These are phyloP conservation scores for Colletotrichum musae DNA, from an alignment of 2,329 filamentous ascomycete genomes.

Conservation along the genomic window DNA sequence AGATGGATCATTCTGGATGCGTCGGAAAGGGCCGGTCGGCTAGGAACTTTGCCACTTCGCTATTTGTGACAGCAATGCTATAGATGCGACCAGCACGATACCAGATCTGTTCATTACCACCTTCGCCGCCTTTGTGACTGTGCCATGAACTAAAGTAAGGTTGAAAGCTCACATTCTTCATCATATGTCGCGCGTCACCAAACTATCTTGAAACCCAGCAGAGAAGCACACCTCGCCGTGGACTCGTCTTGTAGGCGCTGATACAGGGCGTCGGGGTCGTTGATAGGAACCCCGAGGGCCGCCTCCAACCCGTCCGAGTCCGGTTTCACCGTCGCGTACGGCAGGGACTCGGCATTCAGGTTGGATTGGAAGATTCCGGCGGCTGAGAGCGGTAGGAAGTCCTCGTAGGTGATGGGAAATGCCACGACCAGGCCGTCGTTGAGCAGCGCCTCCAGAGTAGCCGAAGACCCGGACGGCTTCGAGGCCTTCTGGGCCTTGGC, in stretches of 20 bases:
- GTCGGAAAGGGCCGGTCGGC: too few relatives aligned
- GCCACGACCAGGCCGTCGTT: slow-evolving; percentile 49
- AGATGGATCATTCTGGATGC: too few relatives aligned
- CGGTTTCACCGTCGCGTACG: neutral
- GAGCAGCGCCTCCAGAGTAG: slow-evolving; percentile 50
- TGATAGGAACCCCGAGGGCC: neutral
- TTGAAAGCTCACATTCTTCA: too few relatives aligned
- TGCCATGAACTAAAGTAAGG: too few relatives aligned
- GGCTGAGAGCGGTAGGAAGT: slow-evolving; percentile 66
- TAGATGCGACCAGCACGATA: too few relatives aligned
- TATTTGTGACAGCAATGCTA: too few relatives aligned
- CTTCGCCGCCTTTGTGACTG: too few relatives aligned
- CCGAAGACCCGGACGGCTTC: neutral
- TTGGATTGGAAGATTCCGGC: slow-evolving; percentile 66
- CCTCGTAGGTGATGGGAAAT: slow-evolving; percentile 65
- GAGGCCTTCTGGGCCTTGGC: neutral
- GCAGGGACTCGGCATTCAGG: slow-evolving; percentile 40
- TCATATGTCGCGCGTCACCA: too few relatives aligned
- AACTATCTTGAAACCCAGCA: neutral
- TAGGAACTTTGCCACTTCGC: too few relatives aligned
- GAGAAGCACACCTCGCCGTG: neutral
- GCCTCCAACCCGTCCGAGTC: neutral
- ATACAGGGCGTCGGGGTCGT: neutral
- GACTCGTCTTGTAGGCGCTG: neutral
- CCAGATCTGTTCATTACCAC: too few relatives aligned